Percentiles rank a stretch among this genome's conserved stretches.
These are phyloP conservation scores for Candida ovalis DNA, from an alignment of 805 yeast species.

Conservation along the genomic window DNA sequence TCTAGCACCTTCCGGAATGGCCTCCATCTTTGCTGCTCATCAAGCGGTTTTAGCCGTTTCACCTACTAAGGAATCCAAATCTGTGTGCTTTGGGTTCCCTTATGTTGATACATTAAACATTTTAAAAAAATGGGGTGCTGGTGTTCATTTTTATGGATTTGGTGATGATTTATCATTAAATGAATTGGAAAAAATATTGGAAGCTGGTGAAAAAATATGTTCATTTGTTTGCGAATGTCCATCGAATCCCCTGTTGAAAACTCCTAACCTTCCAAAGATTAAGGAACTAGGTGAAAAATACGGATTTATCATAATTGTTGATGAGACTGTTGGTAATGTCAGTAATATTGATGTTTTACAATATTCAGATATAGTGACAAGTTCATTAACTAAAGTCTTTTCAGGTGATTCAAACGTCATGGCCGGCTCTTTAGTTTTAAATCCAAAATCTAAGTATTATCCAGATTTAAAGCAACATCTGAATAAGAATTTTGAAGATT, in stretches of 20 bases:
- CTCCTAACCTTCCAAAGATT: conserved; percentile 71
- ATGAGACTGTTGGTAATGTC: conserved; percentile 93
- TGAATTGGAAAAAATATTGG: conserved; percentile 59
- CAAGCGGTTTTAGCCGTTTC: conserved; percentile 29
- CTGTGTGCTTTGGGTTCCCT: conserved; percentile 95
- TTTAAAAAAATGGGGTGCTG: conserved; percentile 86
- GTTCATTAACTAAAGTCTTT: conserved; percentile 87
- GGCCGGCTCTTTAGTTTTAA: conserved; percentile 86
- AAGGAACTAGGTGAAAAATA: conserved; percentile 63
- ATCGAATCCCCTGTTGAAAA: conserved; percentile 84
- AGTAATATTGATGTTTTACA: conserved; percentile 77
- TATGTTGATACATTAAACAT: conserved; percentile 90
- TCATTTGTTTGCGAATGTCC: conserved; percentile 92
- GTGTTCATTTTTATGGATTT: conserved; percentile 78
- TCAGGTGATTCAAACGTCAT: conserved; percentile 93
- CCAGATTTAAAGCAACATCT: conserved; percentile 45
- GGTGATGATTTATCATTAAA: conserved; percentile 72
- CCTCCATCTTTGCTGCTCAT: conserved; percentile 82
- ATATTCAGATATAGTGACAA: conserved; percentile 80
- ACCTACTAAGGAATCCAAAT: conserved; percentile 40
- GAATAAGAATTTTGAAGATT: conserved; percentile 60
- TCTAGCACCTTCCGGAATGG: conserved; percentile 90
- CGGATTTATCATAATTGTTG: conserved; percentile 78
- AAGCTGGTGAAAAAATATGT: conserved; percentile 61
- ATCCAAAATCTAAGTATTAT: conserved; percentile 57